A percentile compares a stretch with the other conserved stretches of the same genome.
phyloP scores from a whole-genome alignment of 2,329 filamentous ascomycete genomes.

The Colletotrichum sp. region DNA sequence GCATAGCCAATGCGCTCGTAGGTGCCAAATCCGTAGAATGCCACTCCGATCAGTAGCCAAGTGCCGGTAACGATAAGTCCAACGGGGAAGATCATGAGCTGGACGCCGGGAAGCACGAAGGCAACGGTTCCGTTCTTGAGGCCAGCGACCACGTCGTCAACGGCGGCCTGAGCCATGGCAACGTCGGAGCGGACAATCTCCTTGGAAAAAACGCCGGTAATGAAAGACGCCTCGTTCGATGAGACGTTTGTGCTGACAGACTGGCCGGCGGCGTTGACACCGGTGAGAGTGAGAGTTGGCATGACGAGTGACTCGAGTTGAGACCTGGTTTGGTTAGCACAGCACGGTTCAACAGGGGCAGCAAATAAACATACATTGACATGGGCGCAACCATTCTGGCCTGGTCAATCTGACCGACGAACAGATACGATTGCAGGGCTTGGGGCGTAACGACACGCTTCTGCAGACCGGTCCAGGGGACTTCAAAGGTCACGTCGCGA shows the following conservation, averaged over 20 bases:
- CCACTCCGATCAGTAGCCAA: conserved; percentile 65
- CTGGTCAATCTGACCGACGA: conserved; percentile 71
- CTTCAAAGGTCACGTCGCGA: conserved; percentile 18
- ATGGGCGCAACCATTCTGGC: conserved; percentile 58
- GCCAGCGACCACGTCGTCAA: conserved; percentile 49
- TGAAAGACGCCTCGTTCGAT: conserved; percentile 73
- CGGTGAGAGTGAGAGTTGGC: conserved; percentile 71
- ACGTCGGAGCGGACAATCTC: conserved; percentile 58
- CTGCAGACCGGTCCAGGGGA: neutral
- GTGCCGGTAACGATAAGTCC: conserved; percentile 70
- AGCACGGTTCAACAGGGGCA: neutral
- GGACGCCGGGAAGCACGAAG: conserved; percentile 73
- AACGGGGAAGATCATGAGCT: conserved; percentile 72
- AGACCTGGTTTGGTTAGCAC: conserved; percentile 44
- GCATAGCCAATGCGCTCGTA: conserved; percentile 70
- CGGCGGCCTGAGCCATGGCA: conserved; percentile 52
- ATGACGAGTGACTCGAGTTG: conserved; percentile 68
- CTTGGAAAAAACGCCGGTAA: conserved; percentile 72
- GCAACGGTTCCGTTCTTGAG: conserved; percentile 60
- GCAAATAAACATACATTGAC: conserved; percentile 59
- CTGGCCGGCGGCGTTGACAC: conserved; percentile 54
- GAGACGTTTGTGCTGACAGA: conserved; percentile 69
- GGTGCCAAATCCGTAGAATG: conserved; percentile 68
- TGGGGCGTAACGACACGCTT: conserved; percentile 33
- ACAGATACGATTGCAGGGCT: conserved; percentile 68